Evolutionary conservation across 1,284 basidiomycete genomes (phyloP).

Genomic region (Cystobasidiaceae sp.): DNA sequence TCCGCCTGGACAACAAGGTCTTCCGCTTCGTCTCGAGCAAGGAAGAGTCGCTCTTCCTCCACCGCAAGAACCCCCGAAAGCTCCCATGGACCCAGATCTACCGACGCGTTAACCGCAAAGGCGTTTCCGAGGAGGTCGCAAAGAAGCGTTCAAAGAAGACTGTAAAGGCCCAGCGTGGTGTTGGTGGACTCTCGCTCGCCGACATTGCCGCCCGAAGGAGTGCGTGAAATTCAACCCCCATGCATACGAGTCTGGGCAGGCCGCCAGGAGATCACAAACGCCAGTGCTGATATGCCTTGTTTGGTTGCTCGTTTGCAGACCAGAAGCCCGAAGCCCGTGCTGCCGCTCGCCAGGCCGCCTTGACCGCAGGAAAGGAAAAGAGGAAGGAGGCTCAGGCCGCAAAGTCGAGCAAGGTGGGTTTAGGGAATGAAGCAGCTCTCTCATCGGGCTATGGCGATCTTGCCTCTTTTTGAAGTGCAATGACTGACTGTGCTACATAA

Average conservation of each 20-base stretch:
- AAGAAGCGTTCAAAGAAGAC: constrained; percentile 98
- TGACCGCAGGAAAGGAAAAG: constrained; percentile 41
- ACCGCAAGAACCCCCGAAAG: constrained; percentile 99
- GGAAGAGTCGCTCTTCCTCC: constrained; percentile 93
- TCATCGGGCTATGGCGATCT: too few relatives aligned
- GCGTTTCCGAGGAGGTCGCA: constrained; percentile 95
- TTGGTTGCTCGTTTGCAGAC: too few relatives aligned
- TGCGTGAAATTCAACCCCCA: constrained; percentile 36
- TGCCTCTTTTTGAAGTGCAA: too few relatives aligned
- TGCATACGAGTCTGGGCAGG: too few relatives aligned
- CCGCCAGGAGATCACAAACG: too few relatives aligned
- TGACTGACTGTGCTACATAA: too few relatives aligned
- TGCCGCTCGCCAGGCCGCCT: constrained; percentile 49
- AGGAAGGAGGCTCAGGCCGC: constrained; percentile 41
- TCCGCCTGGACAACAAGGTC: constrained; percentile 94
- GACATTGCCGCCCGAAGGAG: constrained; percentile 86
- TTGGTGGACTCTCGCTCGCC: constrained; percentile 91
- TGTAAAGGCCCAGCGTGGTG: constrained; percentile 97
- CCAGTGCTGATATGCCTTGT: too few relatives aligned
- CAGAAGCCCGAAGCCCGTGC: constrained; percentile 81
- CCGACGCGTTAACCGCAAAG: constrained; percentile 99
- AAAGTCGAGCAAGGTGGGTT: constrained; percentile 32
- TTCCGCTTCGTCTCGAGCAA: constrained; percentile 62
- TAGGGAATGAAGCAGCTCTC: too few relatives aligned
- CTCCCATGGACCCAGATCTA: constrained; percentile 97